Percentiles rank a stretch among this genome's conserved stretches.
These are phyloP conservation scores for Pseudocohnilembus persalinus DNA, from an alignment of 169 alveolate species.

Conservation along the genomic window DNA sequence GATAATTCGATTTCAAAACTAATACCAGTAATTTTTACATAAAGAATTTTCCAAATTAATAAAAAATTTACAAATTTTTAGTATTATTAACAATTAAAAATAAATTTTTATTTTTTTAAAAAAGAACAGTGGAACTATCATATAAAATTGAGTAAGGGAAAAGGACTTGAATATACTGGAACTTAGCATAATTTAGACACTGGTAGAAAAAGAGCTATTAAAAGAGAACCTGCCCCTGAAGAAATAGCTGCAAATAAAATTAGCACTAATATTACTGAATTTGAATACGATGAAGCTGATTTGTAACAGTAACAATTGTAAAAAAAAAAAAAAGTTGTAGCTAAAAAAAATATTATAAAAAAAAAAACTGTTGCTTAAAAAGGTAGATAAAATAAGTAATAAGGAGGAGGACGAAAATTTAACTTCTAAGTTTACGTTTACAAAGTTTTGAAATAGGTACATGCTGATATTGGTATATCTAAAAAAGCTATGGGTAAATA, in stretches of 20 bases:
- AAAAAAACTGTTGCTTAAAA: neutral
- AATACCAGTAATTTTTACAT: neutral
- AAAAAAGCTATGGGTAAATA: neutral
- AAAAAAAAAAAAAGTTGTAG: neutral
- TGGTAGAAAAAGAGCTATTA: neutral
- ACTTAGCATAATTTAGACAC: neutral
- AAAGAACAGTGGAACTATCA: neutral
- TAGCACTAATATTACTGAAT: neutral
- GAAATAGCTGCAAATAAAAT: neutral
- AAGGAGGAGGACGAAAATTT: too few species aligned
- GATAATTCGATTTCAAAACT: neutral
- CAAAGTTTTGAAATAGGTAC: slow-evolving; percentile 7
- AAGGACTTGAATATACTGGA: neutral
- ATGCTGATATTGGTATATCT: slow-evolving; percentile 9
- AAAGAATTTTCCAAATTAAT: neutral
- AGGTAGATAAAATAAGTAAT: neutral
- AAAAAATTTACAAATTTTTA: too few species aligned
- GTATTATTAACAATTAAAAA: too few species aligned
- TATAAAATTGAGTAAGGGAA: neutral
- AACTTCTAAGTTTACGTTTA: neutral
- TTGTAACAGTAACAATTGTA: too few species aligned
- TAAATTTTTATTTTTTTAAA: too few species aligned
- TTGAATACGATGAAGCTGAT: neutral
- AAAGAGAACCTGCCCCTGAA: neutral
- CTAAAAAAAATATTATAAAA: too few species aligned